phyloP scores from a whole-genome alignment of 306 rosid species.

The Mimosa pudica region DNA sequence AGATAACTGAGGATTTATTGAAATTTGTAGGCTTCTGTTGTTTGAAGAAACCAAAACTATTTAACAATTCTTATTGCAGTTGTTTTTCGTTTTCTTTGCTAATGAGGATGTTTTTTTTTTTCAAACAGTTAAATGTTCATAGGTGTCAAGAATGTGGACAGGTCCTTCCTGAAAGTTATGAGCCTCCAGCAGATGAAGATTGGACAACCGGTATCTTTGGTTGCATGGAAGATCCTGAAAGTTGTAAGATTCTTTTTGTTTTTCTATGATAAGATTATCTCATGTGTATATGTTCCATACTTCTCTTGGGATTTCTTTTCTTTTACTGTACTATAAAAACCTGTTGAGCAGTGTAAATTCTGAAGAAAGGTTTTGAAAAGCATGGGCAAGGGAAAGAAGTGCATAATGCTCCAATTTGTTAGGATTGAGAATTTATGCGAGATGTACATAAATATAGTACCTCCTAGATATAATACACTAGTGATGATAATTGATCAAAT shows the following conservation, averaged over 20 bases:
- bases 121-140: constrained; percentile 45
- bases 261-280: not conserved
- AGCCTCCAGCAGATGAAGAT: constrained; percentile 59
- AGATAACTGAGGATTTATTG: not conserved
- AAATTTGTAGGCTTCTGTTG: not conserved
- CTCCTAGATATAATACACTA: too few relatives aligned
- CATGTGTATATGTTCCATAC: not conserved
- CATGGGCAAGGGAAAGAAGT: not conserved
- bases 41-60: not conserved
- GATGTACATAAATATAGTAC: not conserved
- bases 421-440: not conserved
- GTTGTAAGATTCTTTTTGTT: constrained; percentile 45
- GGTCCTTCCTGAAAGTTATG: constrained; percentile 54
- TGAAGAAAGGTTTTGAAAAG: not conserved
- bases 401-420: not conserved
- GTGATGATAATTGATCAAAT: too few relatives aligned
- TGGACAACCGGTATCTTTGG: constrained; percentile 62
- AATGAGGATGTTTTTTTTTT: not conserved
- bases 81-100: not conserved
- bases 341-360: not conserved
- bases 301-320: not conserved
- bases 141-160: constrained; percentile 58
- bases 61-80: not conserved
- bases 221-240: constrained; percentile 49
- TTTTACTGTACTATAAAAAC: not conserved